A percentile compares a stretch with the other conserved stretches of the same genome.
These are phyloP conservation scores for Pilobolus umbonatus DNA, from an alignment of 192 early-diverging fungal genomes.

Conservation along the genomic window DNA sequence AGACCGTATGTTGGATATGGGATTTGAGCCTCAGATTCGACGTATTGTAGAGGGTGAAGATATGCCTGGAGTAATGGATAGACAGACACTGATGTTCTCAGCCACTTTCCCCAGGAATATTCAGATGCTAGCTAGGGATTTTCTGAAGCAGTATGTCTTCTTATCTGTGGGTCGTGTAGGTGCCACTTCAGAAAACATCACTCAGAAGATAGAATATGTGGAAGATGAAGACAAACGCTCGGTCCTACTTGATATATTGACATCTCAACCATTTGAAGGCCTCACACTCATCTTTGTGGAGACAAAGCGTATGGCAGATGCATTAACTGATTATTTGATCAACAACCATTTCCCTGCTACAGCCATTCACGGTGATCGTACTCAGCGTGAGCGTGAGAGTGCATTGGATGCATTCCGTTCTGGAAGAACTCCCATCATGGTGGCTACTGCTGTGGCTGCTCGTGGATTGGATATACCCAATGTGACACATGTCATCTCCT, in stretches of 20 bases:
- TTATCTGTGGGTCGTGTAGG: conserved; percentile 91
- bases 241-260: conserved; percentile 78
- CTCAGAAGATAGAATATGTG: conserved; percentile 88
- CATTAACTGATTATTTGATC: conserved; percentile 76
- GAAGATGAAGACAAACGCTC: conserved; percentile 93
- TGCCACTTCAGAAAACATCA: conserved; percentile 93
- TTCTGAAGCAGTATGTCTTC: conserved; percentile 80
- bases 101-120: conserved; percentile 92
- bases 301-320: conserved; percentile 93
- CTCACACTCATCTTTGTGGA: conserved; percentile 96
- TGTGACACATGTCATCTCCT: conserved; percentile 86
- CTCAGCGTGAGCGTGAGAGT: conserved; percentile 91
- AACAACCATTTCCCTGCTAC: conserved; percentile 82
- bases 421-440: conserved; percentile 79
- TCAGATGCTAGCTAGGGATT: conserved; percentile 82
- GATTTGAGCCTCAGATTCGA: conserved; percentile 89
- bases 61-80: conserved; percentile 69
- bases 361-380: conserved; percentile 95
- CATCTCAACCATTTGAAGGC: conserved; percentile 45
- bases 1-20: conserved; percentile 96
- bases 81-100: conserved; percentile 94
- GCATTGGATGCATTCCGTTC: conserved; percentile 85
- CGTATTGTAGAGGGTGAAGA: conserved; percentile 80
- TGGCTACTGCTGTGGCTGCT: conserved; percentile 96
- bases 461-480: conserved; percentile 89